These are phyloP conservation scores for Vararia minispora DNA, from an alignment of 768 basidiomycete genomes.

Conservation along the genomic window DNA sequence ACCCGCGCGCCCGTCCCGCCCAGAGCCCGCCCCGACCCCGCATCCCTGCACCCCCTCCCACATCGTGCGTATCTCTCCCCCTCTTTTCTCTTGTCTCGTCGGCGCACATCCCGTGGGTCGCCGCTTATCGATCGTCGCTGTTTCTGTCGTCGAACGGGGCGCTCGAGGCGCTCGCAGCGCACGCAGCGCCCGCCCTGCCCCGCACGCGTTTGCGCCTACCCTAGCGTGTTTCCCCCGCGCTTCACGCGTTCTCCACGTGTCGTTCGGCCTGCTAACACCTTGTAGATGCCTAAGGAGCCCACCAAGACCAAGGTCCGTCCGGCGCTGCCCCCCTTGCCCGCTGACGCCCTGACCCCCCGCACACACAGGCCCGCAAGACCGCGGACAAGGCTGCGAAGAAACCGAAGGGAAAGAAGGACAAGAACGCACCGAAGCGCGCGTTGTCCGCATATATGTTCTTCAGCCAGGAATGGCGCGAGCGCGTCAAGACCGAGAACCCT, in stretches of 20 bases:
- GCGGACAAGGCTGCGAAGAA: constrained; percentile 61
- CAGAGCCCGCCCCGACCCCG: constrained; percentile 10
- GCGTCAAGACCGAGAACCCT: constrained; percentile 93
- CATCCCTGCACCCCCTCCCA: constrained; percentile 2
- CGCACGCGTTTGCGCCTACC: neutral
- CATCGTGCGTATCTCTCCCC: constrained; percentile 2
- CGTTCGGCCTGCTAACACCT: constrained; percentile 24
- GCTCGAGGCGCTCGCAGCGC: neutral
- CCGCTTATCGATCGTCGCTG: no score
- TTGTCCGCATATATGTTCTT: constrained; percentile 99
- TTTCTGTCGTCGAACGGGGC: neutral
- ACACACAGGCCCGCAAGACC: constrained; percentile 51
- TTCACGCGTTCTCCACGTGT: constrained; percentile 28
- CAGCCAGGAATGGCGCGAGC: constrained; percentile 89
- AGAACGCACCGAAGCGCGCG: constrained; percentile 82
- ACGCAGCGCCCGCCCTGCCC: constrained; percentile 6
- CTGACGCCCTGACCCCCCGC: constrained; percentile 10
- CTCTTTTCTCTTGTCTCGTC: neutral
- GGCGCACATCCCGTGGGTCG: constrained; percentile 7
- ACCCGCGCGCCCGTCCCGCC: constrained; percentile 7
- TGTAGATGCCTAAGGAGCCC: constrained; percentile 71
- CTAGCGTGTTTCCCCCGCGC: constrained; percentile 5
- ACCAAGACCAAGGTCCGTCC: constrained; percentile 55
- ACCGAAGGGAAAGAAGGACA: constrained; percentile 61
- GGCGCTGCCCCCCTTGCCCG: constrained; percentile 14